Evolutionary conservation across 371 early-diverging fungal species (phyloP), one percentile per base, ranked within the genome.

Genomic region (Mortierella sp.): DNA sequence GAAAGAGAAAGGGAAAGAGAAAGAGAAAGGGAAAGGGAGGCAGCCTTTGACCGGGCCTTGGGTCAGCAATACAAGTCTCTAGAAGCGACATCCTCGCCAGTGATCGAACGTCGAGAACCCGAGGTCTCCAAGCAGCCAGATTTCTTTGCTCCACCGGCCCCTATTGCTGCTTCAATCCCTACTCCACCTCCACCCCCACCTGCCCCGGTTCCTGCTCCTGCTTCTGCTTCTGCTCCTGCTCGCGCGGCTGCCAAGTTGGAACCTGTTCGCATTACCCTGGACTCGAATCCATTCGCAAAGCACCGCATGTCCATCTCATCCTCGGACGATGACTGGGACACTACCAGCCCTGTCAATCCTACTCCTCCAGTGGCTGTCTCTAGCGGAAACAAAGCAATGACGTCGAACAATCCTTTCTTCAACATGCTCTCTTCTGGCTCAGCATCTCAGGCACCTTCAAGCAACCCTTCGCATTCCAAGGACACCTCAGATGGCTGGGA

Each of bases 401-500:
- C 21, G 26, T 66, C 65, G 18, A 79, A 66, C 59, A 68, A 81
- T 19, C 65, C 81, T 1, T 70, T 81, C 58, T 70, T 74, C 60
- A 62, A 52, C n/a, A 74, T 81, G 79, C 66, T 73, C 53, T 74
- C 68, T 15, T 63, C 66, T 19, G 60, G 16, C 37, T 21, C 60
- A 25, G 28, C 63, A 16, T 11, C 50, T 1, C 51, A 60, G 18
- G 15, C 67, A 0, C 9, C 62, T 1, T n/a, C n/a, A n/a, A 43
- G 23, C 30, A 28, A 59, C 15, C 15, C 46, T 0, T n/a, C 61
- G 16, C 82, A 74, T 55, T 68, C 66, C 51, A 79, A 81, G 62
- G 81, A 73, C 16, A 47, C 65, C 19, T 66, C 73, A 7, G 82
- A 81, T 45, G 80, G 80, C 37, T 81, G 82, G 82, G 79, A 81